Conservation (phyloP, 2,329 filamentous ascomycete species). For the Chrysoporthe cubensis region DNA sequence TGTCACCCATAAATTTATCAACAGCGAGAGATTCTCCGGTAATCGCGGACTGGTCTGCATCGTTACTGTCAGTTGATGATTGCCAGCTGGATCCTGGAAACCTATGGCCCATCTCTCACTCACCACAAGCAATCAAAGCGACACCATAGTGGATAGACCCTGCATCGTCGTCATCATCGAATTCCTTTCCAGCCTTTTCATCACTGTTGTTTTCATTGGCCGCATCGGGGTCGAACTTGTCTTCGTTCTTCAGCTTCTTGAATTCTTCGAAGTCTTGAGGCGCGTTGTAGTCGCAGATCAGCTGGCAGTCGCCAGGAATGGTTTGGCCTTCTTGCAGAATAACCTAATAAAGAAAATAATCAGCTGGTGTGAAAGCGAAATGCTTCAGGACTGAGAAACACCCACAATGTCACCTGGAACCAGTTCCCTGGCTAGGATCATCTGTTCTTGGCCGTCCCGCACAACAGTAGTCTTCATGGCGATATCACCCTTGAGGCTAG, state of each 20-base stretch:
- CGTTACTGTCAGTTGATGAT: neutral
- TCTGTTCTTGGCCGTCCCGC: constrained; percentile 67
- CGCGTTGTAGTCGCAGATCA: constrained; percentile 72
- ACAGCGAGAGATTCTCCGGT: constrained; percentile 60
- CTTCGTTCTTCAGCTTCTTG: constrained; percentile 67
- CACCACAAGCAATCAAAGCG: constrained; percentile 26
- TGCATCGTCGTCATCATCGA: constrained; percentile 22
- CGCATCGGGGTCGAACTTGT: constrained; percentile 47
- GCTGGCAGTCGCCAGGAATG: constrained; percentile 68
- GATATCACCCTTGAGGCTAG: constrained; percentile 73
- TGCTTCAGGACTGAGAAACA: neutral
- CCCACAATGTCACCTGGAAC: constrained; percentile 68
- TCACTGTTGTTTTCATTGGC: constrained; percentile 33
- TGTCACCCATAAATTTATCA: constrained; percentile 78
- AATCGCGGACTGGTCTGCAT: constrained; percentile 5
- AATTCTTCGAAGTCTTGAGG: constrained; percentile 53
- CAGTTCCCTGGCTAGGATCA: constrained; percentile 71
- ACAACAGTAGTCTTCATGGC: constrained; percentile 71
- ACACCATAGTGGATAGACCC: constrained; percentile 23
- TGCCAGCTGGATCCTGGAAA: too few relatives aligned
- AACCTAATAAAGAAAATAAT: constrained; percentile 45
- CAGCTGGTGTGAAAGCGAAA: constrained; percentile 44
- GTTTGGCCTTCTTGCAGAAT: constrained; percentile 71
- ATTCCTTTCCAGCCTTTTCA: constrained; percentile 12
- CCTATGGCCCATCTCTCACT: neutral